Base-by-base conservation (phyloP, 2,329 filamentous ascomycete species). In the Botrytis fabae region DNA sequence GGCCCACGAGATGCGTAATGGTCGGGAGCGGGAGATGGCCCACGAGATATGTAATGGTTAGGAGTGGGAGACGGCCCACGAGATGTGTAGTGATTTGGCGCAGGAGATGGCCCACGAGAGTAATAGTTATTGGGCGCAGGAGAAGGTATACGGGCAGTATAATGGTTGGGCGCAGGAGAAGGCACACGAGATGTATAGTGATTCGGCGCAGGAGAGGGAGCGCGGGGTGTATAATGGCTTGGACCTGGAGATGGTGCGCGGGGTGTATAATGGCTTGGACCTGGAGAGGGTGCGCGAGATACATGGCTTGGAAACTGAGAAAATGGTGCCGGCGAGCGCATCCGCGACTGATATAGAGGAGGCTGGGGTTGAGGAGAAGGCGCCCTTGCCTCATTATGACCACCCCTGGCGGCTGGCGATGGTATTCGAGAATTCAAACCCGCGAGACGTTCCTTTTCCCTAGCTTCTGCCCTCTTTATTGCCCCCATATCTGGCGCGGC, bases 401-500 rank as follows among this genome's bases (percentile, higher is more conserved):
- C 74, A 35, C 62, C 62, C 46, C 72, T 74, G 59, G 80, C 76
- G 51, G 69, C 75, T 18, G 79, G 78, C n/a, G 78, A 79, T 61
- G 77, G 76, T 12, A 71, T 74, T 69, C 76, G 74, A 57, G 79
- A 75, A 75, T 66, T 74, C 40, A 75, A 74, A 42, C 77, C 59
- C 46, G 74, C 79, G 25, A 78, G 61, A 63, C 75, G 79, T 40
- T 81, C 78, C 73, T 80, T 75, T 69, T 80, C 79, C 65, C 76
- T 71, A 16, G 76, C 35, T 57, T 81, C 78, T 60, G 77, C 78
- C 60, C 79, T 87, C 73, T 89, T 87, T 76, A 90, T 88, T 48
- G 88, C 87, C 25, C 87, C 90, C 22, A 88, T 89, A 80, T 91
- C 89, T 40, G 90, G 90, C 38, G 89, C 89, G 51, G 89, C 84